These are phyloP conservation scores for Coccinonectria pachysandricola DNA, from an alignment of 2,329 filamentous ascomycete genomes.

Conservation along the genomic window DNA sequence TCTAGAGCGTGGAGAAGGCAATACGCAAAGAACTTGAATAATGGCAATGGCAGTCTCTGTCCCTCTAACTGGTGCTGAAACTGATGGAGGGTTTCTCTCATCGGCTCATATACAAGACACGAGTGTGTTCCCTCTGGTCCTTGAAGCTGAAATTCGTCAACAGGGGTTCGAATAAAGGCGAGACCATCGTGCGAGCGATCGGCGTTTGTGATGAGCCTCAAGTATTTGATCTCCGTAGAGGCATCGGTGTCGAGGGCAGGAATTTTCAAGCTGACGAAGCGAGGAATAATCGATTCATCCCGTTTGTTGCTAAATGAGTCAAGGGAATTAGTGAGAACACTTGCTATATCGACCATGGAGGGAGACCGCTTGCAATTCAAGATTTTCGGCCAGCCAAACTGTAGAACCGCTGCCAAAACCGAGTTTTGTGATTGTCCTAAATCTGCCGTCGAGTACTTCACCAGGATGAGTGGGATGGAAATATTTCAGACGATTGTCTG, in stretches of 20 bases:
- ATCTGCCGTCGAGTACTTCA: constrained; percentile 23
- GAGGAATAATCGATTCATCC: too few species aligned
- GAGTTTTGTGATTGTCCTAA: constrained; percentile 25
- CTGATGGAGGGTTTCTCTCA: constrained; percentile 12
- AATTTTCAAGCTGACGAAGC: constrained; percentile 10
- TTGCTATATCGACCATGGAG: too few species aligned
- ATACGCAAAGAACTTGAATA: constrained; percentile 9
- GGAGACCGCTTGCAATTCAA: constrained; percentile 7
- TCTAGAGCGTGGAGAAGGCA: constrained; percentile 11
- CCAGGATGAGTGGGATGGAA: constrained; percentile 11
- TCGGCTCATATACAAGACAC: constrained; percentile 14
- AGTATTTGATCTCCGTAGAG: constrained; percentile 3
- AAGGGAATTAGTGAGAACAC: too few species aligned
- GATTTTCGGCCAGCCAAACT: constrained; percentile 26
- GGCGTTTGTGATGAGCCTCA: constrained; percentile 7
- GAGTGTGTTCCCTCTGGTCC: constrained; percentile 11
- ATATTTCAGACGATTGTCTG: constrained; percentile 4
- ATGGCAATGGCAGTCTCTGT: constrained; percentile 5
- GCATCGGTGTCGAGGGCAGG: constrained; percentile 7
- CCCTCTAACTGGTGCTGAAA: constrained; percentile 8
- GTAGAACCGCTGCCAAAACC: constrained; percentile 26
- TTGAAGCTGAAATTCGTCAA: constrained; percentile 9
- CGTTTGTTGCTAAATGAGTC: too few species aligned
- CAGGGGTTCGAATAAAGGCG: constrained; percentile 2
- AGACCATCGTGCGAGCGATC: constrained; percentile 9